Base-by-base conservation (phyloP, 345 rosid species). In the Theobroma cacao region DNA sequence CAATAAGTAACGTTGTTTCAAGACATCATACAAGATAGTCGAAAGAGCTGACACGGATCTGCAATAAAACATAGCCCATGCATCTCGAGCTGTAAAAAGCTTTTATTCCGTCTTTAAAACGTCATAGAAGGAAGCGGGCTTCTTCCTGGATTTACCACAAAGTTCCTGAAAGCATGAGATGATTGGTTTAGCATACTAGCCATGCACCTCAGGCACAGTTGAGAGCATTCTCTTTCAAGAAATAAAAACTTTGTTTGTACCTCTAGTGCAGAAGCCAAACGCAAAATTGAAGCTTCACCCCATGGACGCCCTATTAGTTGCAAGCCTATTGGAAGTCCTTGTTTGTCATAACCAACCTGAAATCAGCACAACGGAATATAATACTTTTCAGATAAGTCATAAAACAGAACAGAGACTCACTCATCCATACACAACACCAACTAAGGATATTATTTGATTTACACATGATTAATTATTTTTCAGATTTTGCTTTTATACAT, bases 251-350 rank as follows among this genome's bases (percentile, higher is more conserved):
- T n/a, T 30, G 18, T 26, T 61, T 12, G 73, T 80, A 91, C 98
- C 95, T 90, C 97, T 7, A 92, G 72, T 33, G 93, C 94, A 75
- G 88, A 81, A 76, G 97, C 95, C 74, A 94, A 83, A 68, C 82
- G 90, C 66, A 94, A 80, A 64, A 92, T 48, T 45, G 95, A 86
- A 72, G 95, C 97, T 84, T 94, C 98, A 11, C 87, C 92, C 98
- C 97, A 92, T 52, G 98, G 97, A 12, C 89, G 89, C 33, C 97
- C 93, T 33, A 94, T 90, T 56, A 91, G 85, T 72, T 94, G 97
- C 79, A 94, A 76, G 72, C 98, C 98, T 36, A 94, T 89, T 1
- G 97, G 97, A 77, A 92, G 95, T 71, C 97, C 97, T 82, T 90
- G 87, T 81, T 91, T 92, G 83, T 92, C 97, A 82, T 92, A 91